Evolutionary conservation across 2,329 filamentous ascomycete species (phyloP), one percentile per base, ranked within the genome.

Genomic region (Hypoxylon sp.): DNA sequence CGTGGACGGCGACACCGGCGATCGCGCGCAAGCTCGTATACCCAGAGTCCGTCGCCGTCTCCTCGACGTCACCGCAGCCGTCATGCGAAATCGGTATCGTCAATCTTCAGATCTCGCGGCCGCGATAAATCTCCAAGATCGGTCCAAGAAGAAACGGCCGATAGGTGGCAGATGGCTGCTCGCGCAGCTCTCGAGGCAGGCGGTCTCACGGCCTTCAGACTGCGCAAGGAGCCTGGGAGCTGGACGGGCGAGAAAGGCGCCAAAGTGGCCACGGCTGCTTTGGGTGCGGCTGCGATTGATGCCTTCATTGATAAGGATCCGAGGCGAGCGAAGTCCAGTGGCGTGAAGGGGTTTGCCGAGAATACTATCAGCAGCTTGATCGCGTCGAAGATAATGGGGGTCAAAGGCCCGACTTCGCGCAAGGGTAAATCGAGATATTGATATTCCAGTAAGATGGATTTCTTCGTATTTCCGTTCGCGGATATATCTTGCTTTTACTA

Each of bases 171-270:
- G 70, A 73, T 74, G 69, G 83, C 84, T 0, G 83, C 83, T 1
- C 80, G 82, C 2, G 83, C 83, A 1, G 84, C 84, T 2, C 75
- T 86, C 1, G 80, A 82, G 35, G 85, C 84, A 0, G 85, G 84
- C 37, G 85, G 84, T 1, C 79, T 85, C 53, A 83, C 84, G 2
- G 83, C 83, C 7, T 82, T 85, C 77, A 80, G 82, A 53, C 79
- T 82, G 53, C 82, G 83, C 54, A 79, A 82, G 50, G 82, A 85
- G 14, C 79, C 80, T 1, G 82, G 84, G 2, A 77, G 80, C 0
- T 86, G 85, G 85, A 75, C 83, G 3, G 83, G 85, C 0, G 76
- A 82, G 10, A 86, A 86, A 69, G 84, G 84, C 4, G 82, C 82
- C 49, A 84, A 83, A 58, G 77, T 86, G 2, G 85, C 83, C 1